Conservation (phyloP, 1,284 basidiomycete genomes). For the Singerocomus inundabilis region DNA sequence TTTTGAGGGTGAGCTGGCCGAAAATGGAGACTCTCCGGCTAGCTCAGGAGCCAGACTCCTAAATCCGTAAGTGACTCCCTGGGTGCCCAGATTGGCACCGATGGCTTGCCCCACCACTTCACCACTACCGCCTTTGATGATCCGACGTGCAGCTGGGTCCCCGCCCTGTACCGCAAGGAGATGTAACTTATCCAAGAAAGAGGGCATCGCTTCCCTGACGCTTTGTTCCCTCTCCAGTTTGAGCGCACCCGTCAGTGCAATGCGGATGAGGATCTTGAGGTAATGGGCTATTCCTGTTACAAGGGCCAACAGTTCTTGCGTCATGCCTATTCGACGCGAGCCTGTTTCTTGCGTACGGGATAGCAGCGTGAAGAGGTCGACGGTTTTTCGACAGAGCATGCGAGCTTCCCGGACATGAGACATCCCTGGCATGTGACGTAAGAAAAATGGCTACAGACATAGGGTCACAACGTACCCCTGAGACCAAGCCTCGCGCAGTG, state of each 20-base stretch:
- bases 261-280: conserved; percentile 98
- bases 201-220: conserved; percentile 80
- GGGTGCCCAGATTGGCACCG: conserved; percentile 66
- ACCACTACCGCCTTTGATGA: conserved; percentile 67
- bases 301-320: conserved; percentile 94
- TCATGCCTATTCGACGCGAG: conserved; percentile 90
- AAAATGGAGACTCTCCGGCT: conserved; percentile 84
- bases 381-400: conserved; percentile 98
- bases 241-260: conserved; percentile 93
- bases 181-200: conserved; percentile 91
- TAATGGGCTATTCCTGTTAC: conserved; percentile 99
- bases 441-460: conserved; percentile 11
- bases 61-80: conserved; percentile 84
- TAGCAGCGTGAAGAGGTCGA: conserved; percentile 95
- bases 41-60: conserved; percentile 85
- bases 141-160: conserved; percentile 71
- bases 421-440: conserved; percentile 65
- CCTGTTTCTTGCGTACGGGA: conserved; percentile 96
- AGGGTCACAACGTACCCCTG: conserved; percentile 63
- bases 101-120: conserved; percentile 48
- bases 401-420: conserved; percentile 97
- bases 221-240: conserved; percentile 91
- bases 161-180: conserved; percentile 86
- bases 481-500: conserved; percentile 81
- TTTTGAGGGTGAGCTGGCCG: conserved; percentile 42